Base-by-base conservation (phyloP, 441 rosid species). In the Eutrema salsugineum region DNA sequence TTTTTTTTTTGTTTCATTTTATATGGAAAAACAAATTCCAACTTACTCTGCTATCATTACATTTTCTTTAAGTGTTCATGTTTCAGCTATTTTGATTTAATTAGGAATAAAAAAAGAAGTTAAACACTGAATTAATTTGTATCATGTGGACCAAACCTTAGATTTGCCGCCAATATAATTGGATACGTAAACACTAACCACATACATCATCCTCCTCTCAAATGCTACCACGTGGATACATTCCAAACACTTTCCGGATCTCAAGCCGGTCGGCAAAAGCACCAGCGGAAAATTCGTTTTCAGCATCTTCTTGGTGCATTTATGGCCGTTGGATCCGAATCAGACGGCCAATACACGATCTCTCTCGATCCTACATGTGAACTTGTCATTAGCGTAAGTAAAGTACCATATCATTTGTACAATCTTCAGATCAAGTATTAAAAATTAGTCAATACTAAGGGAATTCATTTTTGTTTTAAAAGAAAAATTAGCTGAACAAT, bases 361-460 rank as follows among this genome's bases (percentile, higher is more conserved):
- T 50, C 11, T 9, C 43, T 66, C 42, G 65, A 44, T 72, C 77
- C n/a, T n/a, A 73, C 78, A 74, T 74, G 78, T 74, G 78, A 74
- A 42, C 62, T 51, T 67, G 63, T 72, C 66, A 46, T 47, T 72
- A 56, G 71, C 44, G 59, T 32, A 56, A 56, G 36, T 27, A 40
- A 48, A 64, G 17, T 64, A 64, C 71, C 53, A 24, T 36, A 27
- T 65, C 66, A 56, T 57, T 19, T 73, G 44, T 46, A 27, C 17
- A 49, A 14, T 53, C 19, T 22, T 33, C 0, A 9, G 57, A 72
- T 14, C 11, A 35, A 24, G n/a, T 63, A 63, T 43, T 11, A 0
- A 14, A 24, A 17, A 17, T 43, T 55, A 43, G 12, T 38, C 27
- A 17, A n/a, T n/a, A n/a, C n/a, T n/a, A n/a, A n/a, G n/a, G n/a